phyloP scores from a whole-genome alignment of 2,329 filamentous ascomycete genomes.

The Bipolaris oryzae region DNA sequence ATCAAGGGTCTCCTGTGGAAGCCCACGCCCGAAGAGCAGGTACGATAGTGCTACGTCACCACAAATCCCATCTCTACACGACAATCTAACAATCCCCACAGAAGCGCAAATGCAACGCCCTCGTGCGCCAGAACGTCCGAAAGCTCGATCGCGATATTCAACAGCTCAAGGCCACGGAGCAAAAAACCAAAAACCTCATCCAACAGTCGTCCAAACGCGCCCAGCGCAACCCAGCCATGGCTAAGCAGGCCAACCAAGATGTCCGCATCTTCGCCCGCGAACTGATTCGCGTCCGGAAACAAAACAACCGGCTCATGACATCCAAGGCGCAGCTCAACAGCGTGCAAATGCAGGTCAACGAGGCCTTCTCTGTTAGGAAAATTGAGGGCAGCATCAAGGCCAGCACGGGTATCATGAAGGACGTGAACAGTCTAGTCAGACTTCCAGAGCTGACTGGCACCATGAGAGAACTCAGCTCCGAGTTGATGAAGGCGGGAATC shows the following conservation, averaged over 20 bases:
- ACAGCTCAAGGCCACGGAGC: conserved; percentile 76
- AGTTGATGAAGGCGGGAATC: conserved; percentile 92
- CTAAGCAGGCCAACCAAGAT: conserved; percentile 79
- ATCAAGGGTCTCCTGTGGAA: conserved; percentile 86
- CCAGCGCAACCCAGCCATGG: conserved; percentile 77
- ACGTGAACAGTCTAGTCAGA: conserved; percentile 84
- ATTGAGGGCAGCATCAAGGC: conserved; percentile 91
- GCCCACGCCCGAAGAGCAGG: conserved; percentile 91
- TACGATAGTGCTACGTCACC: conserved; percentile 51
- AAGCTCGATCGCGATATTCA: conserved; percentile 93
- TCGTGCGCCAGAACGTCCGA: conserved; percentile 88
- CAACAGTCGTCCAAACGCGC: conserved; percentile 80
- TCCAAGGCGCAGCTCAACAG: conserved; percentile 90
- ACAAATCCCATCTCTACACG: background rate
- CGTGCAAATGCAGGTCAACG: conserved; percentile 96
- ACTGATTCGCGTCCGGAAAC: conserved; percentile 80
- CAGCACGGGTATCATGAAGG: conserved; percentile 93
- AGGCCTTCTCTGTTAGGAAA: conserved; percentile 93
- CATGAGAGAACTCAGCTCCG: conserved; percentile 84
- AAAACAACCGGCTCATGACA: conserved; percentile 75
- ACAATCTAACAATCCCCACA: conserved; percentile 49
- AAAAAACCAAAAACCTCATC: conserved; percentile 77
- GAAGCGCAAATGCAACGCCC: conserved; percentile 93
- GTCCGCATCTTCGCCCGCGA: conserved; percentile 88
- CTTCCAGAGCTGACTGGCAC: conserved; percentile 86